A percentile compares a stretch with the other conserved stretches of the same genome.
Conservation (phyloP, 2,329 filamentous ascomycete genomes). For the Trichoderma sp. region DNA sequence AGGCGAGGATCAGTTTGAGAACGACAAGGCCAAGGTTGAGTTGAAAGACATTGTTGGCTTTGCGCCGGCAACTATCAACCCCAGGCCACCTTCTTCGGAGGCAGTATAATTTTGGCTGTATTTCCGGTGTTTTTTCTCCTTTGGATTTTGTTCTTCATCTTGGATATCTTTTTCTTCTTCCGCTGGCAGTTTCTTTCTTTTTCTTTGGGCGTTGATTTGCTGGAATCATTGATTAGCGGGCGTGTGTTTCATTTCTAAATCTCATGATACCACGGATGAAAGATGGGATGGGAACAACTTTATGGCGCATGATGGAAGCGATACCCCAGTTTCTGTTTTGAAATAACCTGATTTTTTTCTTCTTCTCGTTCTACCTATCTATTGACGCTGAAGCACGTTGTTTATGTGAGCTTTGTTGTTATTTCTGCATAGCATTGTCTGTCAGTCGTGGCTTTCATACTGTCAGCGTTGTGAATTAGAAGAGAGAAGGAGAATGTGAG, state of each 20-base stretch:
- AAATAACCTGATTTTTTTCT: not conserved
- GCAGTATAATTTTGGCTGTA: not conserved
- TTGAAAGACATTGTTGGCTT: constrained; percentile 45
- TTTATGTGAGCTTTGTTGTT: not conserved
- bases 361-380: not conserved
- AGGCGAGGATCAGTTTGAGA: constrained; percentile 41
- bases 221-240: constrained; percentile 17
- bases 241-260: constrained; percentile 11
- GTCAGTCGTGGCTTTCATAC: not conserved
- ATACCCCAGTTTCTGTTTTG: constrained; percentile 29
- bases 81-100: not conserved
- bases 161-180: not conserved
- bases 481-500: not conserved
- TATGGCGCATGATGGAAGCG: constrained; percentile 29
- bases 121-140: not conserved
- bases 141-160: not conserved
- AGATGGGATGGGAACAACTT: constrained; percentile 9
- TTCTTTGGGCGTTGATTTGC: constrained; percentile 10
- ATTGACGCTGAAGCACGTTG: not conserved
- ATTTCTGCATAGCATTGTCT: not conserved
- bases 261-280: constrained; percentile 29
- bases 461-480: not conserved
- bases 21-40: constrained; percentile 47
- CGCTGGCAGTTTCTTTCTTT: not conserved
- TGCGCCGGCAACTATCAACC: constrained; percentile 33